Evolutionary conservation across 2,329 filamentous ascomycete genomes (phyloP).

Genomic region (Metarhizium sp.): DNA sequence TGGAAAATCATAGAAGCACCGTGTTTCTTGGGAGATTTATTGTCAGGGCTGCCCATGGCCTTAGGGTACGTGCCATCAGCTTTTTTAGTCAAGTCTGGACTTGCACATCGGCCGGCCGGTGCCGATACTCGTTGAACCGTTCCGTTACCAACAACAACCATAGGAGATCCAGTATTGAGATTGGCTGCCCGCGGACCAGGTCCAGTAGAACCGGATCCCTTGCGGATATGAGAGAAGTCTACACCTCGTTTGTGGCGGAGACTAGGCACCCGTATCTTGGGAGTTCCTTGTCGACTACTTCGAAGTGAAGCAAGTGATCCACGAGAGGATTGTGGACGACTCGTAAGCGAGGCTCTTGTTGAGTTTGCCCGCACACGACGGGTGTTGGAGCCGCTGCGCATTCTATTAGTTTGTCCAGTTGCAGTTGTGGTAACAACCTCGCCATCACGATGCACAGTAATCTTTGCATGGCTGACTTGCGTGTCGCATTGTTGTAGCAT

Average conservation of each 20-base stretch:
- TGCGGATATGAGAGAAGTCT: constrained; percentile 43
- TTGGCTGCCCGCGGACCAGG: constrained; percentile 7
- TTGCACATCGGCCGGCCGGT: constrained; percentile 13
- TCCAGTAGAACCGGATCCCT: constrained; percentile 22
- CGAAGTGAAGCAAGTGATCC: constrained; percentile 41
- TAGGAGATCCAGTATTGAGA: constrained; percentile 10
- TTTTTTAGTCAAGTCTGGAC: constrained; percentile 19
- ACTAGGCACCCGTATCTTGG: constrained; percentile 30
- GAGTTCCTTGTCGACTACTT: constrained; percentile 33
- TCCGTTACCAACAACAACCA: constrained; percentile 10
- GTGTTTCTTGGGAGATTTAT: constrained; percentile 8
- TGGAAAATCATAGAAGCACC: constrained; percentile 34
- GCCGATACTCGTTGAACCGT: constrained; percentile 12
- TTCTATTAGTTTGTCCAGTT: constrained; percentile 19
- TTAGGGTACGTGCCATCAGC: constrained; percentile 16
- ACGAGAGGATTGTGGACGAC: constrained; percentile 22
- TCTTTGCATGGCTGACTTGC: constrained; percentile 53
- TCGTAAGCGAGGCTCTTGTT: constrained; percentile 18
- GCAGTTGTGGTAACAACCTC: constrained; percentile 16
- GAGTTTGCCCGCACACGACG: constrained; percentile 21
- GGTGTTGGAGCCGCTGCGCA: constrained; percentile 25
- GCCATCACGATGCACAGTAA: constrained; percentile 55
- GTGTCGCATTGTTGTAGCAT: constrained; percentile 29
- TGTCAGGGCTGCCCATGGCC: constrained; percentile 12
- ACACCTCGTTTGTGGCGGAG: constrained; percentile 43